phyloP scores from a whole-genome alignment of 805 yeast species.

The Cyberlindnera euphorbiae region DNA sequence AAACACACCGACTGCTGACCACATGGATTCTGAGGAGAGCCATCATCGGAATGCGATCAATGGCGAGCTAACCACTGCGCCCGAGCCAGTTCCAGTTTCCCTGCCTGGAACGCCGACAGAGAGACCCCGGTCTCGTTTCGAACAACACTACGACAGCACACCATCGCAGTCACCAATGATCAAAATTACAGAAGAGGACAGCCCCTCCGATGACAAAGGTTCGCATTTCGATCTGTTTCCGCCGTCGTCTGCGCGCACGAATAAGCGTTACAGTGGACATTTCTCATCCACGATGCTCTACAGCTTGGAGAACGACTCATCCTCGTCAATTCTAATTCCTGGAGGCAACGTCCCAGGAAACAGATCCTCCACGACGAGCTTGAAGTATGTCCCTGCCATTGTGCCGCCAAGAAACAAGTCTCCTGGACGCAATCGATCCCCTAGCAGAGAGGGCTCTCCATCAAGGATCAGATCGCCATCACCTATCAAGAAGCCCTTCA shows the following conservation, averaged over 20 bases:
- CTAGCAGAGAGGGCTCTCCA: conserved; percentile 31
- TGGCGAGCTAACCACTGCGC: no score
- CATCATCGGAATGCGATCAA: no score
- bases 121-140: conserved; percentile 19
- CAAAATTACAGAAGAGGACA: conserved; percentile 23
- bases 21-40: no score
- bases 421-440: conserved; percentile 26
- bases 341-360: conserved; percentile 28
- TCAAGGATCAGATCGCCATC: conserved; percentile 24
- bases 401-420: conserved; percentile 25
- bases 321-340: conserved; percentile 20
- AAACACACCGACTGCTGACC: no score
- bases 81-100: no score
- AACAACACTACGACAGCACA: conserved; percentile 15
- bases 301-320: conserved; percentile 19
- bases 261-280: conserved; percentile 16
- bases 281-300: conserved; percentile 13
- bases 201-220: conserved; percentile 1
- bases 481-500: conserved; percentile 46
- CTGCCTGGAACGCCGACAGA: conserved; percentile 25
- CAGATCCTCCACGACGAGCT: conserved; percentile 21
- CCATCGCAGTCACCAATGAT: conserved; percentile 27
- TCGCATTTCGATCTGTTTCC: conserved; percentile 17
- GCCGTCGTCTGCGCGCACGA: conserved; percentile 13
- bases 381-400: conserved; percentile 25